A percentile compares a stretch with the other conserved stretches of the same genome.
phyloP scores from a whole-genome alignment of 257 asterid genomes.

The Scutellaria galericulata region DNA sequence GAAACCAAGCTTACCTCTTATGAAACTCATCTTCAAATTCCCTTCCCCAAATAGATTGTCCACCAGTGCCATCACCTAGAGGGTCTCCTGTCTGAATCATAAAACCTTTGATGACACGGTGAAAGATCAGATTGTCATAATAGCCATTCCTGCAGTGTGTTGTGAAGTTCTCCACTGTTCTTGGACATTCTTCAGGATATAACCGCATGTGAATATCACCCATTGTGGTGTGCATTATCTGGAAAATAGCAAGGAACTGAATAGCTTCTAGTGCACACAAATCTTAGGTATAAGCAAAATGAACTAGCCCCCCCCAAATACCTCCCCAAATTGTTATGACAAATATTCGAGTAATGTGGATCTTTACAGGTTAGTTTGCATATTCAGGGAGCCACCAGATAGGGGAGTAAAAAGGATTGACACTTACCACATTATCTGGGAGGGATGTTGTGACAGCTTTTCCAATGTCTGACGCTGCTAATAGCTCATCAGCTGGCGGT shows the following conservation, averaged over 20 bases:
- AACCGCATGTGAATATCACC: conserved; percentile 95
- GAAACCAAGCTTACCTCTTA: conserved; percentile 66
- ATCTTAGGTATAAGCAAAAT: no score
- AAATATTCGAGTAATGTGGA: not conserved
- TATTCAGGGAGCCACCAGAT: conserved; percentile 19
- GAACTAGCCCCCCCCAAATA: no score
- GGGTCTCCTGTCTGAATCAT: conserved; percentile 99
- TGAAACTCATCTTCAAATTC: conserved; percentile 98
- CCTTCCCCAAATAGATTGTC: conserved; percentile 99
- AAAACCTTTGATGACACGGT: conserved; percentile 95
- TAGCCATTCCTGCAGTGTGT: conserved; percentile 96
- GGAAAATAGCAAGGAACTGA: conserved; percentile 34
- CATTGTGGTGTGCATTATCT: conserved; percentile 95
- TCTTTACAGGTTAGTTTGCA: conserved; percentile 10
- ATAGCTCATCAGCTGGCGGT: conserved; percentile 94
- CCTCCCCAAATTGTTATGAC: not conserved
- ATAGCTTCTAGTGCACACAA: not conserved
- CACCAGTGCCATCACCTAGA: conserved; percentile 98
- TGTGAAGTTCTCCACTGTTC: conserved; percentile 96
- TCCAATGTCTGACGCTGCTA: conserved; percentile 92
- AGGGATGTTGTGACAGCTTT: conserved; percentile 85
- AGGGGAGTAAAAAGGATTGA: conserved; percentile 20
- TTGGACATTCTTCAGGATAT: conserved; percentile 98
- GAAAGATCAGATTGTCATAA: conserved; percentile 93
- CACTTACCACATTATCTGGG: conserved; percentile 92